Evolutionary conservation across 1,284 basidiomycete genomes (phyloP).

Genomic region (Cerioporus squamosus): DNA sequence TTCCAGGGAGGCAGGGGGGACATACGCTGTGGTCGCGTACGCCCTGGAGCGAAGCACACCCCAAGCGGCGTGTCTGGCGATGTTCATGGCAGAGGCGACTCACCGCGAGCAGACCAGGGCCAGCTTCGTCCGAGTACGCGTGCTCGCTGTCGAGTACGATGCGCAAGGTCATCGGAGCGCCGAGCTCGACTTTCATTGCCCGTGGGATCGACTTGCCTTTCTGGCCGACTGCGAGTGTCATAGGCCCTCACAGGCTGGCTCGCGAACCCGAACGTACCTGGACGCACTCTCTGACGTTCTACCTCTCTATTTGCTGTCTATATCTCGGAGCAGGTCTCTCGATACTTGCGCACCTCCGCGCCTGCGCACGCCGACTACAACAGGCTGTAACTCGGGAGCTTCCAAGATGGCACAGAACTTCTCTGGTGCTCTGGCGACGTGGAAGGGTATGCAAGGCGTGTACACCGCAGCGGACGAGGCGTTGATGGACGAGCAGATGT

Average conservation of each 20-base stretch:
- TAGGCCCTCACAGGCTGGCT: neutral
- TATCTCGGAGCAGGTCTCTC: slow-evolving; percentile 22
- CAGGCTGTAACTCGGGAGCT: neutral
- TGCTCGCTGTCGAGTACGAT: slow-evolving; percentile 22
- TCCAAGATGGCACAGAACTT: slow-evolving; percentile 70
- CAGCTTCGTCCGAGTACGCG: slow-evolving; percentile 11
- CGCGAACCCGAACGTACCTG: slow-evolving; percentile 3
- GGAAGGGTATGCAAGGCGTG: slow-evolving; percentile 67
- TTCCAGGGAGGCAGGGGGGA: slow-evolving; percentile 38
- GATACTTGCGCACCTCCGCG: neutral
- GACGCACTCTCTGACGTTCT: neutral
- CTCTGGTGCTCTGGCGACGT: slow-evolving; percentile 83
- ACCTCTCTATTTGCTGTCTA: slow-evolving; percentile 2
- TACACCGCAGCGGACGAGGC: neutral
- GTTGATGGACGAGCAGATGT: slow-evolving; percentile 61
- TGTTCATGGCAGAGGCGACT: slow-evolving; percentile 23
- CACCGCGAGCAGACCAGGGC: slow-evolving; percentile 1
- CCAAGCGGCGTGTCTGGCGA: slow-evolving; percentile 17
- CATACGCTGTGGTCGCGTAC: slow-evolving; percentile 34
- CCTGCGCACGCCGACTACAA: too few species aligned
- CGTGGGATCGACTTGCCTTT: slow-evolving; percentile 25
- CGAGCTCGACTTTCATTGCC: neutral
- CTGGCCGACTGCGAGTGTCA: slow-evolving; percentile 13
- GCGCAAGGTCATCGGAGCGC: slow-evolving; percentile 14
- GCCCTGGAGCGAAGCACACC: slow-evolving; percentile 20